Base-by-base conservation (phyloP, 352 stramenopile species). In the Hyphochytrium catenoides region DNA sequence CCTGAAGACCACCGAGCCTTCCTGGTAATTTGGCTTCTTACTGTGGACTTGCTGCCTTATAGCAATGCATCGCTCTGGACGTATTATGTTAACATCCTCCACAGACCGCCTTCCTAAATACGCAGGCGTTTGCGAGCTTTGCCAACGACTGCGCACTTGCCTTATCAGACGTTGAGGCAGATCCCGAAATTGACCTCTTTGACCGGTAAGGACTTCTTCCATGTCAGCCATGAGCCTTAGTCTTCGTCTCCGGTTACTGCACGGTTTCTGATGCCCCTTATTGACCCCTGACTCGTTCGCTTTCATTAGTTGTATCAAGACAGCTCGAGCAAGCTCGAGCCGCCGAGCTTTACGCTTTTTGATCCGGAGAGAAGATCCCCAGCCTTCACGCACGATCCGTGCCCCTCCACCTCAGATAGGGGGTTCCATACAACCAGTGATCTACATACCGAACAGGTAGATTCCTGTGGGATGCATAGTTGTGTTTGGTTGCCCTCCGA, bases 61-160 rank as follows among this genome's bases (percentile, higher is more conserved):
- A 66, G 49, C 28, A 39, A 51, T 8, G 21, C 47, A 12, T 36
- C 48, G 11, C 39, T 42, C 11, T 0, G 39, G 11, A 24, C 36
- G 2, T 44, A 37, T 21, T n/a, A n/a, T n/a, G n/a, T n/a, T n/a
- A n/a, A n/a, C 48, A 38, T 9, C 31, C 37, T 26, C 68, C 73
- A 31, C 36, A 68, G 7, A 23, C 32, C 8, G 62, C 69, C 22
- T 69, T 75, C 36, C 59, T 49, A 7, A 54, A 68, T 39, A 70
- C 59, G 1, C 59, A 75, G 43, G 59, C 45, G 23, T 75, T 75
- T 34, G 45, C 52, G 6, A 51, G 56, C 26, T 73, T 75, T 21
- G 42, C 73, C 19, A 67, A 71, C 20, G 62, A 69, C 37, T 63
- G 51, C 26, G 56, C 71, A 9, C 53, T 73, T 17, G 60, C 41